Evolutionary conservation across 2,329 filamentous ascomycete genomes (phyloP).

Genomic region (Orbilia quercus): DNA sequence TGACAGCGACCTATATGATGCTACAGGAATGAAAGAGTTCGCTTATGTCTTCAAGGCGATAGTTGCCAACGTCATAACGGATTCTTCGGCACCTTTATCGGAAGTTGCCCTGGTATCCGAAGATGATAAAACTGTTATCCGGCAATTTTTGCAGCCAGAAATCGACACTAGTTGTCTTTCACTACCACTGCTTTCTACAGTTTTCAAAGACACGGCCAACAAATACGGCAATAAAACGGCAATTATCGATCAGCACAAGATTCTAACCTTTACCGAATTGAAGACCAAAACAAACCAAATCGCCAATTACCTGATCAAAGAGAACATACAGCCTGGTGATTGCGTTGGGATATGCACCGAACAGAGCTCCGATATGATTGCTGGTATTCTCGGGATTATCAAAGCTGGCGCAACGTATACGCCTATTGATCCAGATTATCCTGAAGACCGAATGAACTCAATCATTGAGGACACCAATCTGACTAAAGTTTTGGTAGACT

Average conservation of each 20-base stretch:
- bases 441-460: constrained; percentile 31
- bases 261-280: constrained; percentile 20
- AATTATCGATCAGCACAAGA: constrained; percentile 17
- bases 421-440: constrained; percentile 30
- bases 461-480: constrained; percentile 34
- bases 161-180: constrained; percentile 16
- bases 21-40: constrained; percentile 12
- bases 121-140: constrained; percentile 7
- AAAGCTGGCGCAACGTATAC: constrained; percentile 32
- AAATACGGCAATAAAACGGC: constrained; percentile 14
- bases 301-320: constrained; percentile 19
- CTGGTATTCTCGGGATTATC: constrained; percentile 21
- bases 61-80: constrained; percentile 18
- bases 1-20: constrained; percentile 24
- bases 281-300: constrained; percentile 18
- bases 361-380: constrained; percentile 18
- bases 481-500: constrained; percentile 26
- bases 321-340: constrained; percentile 16
- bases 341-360: constrained; percentile 28
- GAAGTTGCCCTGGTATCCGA: constrained; percentile 22
- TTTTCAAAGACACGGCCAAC: constrained; percentile 12
- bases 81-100: constrained; percentile 15
- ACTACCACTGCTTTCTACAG: constrained; percentile 8
- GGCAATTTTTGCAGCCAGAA: constrained; percentile 23
- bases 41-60: constrained; percentile 22